Percentiles rank a stretch among this genome's conserved stretches.
These are phyloP conservation scores for Physaria fendleri DNA, from an alignment of 345 rosid genomes.

Conservation along the genomic window DNA sequence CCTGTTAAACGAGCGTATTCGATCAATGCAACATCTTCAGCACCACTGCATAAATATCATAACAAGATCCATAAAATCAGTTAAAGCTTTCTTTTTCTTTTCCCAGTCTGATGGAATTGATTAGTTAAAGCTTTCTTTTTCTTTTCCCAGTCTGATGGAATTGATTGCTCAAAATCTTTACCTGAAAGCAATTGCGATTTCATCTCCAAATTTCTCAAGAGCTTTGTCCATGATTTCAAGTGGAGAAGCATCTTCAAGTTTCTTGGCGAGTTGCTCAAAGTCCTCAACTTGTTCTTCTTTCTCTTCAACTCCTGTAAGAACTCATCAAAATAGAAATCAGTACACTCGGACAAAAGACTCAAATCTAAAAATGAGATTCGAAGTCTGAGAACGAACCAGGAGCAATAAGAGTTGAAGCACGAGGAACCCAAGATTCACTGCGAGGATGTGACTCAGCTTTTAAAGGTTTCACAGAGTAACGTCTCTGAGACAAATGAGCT, in stretches of 20 bases:
- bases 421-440: slow-evolving; percentile 39
- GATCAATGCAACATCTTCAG: slow-evolving; percentile 92
- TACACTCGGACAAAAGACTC: neutral
- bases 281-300: slow-evolving; percentile 49
- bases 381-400: slow-evolving; percentile 43
- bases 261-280: slow-evolving; percentile 50
- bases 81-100: neutral
- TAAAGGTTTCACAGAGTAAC: slow-evolving; percentile 36
- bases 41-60: slow-evolving; percentile 54
- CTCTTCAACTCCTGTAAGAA: slow-evolving; percentile 50
- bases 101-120: neutral
- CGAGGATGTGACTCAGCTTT: slow-evolving; percentile 40
- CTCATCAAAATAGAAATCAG: neutral
- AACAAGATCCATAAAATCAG: neutral
- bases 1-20: slow-evolving; percentile 89
- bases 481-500: slow-evolving; percentile 33
- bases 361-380: neutral
- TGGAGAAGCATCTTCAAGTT: slow-evolving; percentile 67
- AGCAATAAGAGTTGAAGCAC: slow-evolving; percentile 49
- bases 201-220: slow-evolving; percentile 69
- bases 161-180: slow-evolving; percentile 63
- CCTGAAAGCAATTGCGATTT: slow-evolving; percentile 93
- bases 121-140: slow-evolving; percentile 15
- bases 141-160: slow-evolving; percentile 42
- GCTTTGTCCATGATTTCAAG: slow-evolving; percentile 85